A percentile compares a stretch with the other conserved stretches of the same genome.
Conservation (phyloP, 2,329 filamentous ascomycete genomes). For the Penicillium fuscoglaucum region DNA sequence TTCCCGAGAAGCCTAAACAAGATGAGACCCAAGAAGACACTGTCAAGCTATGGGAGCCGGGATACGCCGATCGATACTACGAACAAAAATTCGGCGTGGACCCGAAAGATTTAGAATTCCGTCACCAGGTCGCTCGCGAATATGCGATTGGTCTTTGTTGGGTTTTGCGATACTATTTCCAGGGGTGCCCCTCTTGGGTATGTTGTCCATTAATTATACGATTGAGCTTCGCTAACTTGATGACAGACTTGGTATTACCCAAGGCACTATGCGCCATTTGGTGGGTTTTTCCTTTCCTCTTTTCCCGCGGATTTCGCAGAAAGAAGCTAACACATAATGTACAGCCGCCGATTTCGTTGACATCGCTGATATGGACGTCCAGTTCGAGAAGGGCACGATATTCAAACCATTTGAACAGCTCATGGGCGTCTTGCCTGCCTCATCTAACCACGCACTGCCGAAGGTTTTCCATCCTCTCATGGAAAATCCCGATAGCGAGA, state of each 20-base stretch:
- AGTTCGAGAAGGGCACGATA: conserved; percentile 79
- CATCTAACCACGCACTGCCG: conserved; percentile 87
- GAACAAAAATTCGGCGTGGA: conserved; percentile 91
- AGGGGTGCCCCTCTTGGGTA: conserved; percentile 90
- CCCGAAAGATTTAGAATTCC: conserved; percentile 78
- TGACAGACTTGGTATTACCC: conserved; percentile 87
- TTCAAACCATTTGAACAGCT: conserved; percentile 95
- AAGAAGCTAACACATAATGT: neutral
- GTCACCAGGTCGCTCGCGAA: conserved; percentile 81
- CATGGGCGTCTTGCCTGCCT: conserved; percentile 95
- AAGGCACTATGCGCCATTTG: conserved; percentile 94
- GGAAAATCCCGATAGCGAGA: conserved; percentile 82
- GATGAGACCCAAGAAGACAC: conserved; percentile 73
- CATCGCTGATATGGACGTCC: conserved; percentile 73
- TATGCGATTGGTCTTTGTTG: conserved; percentile 94
- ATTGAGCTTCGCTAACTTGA: neutral
- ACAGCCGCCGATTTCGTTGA: conserved; percentile 84
- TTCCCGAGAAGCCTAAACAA: conserved; percentile 48
- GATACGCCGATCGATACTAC: conserved; percentile 94
- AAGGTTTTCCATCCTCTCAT: conserved; percentile 87
- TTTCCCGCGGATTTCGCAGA: neutral
- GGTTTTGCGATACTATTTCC: conserved; percentile 96
- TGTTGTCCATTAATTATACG: neutral
- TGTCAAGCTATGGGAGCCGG: conserved; percentile 90
- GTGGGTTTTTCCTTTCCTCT: neutral